Conservation (phyloP, 1,139 yeast species). For the Komagataea norvegica region DNA sequence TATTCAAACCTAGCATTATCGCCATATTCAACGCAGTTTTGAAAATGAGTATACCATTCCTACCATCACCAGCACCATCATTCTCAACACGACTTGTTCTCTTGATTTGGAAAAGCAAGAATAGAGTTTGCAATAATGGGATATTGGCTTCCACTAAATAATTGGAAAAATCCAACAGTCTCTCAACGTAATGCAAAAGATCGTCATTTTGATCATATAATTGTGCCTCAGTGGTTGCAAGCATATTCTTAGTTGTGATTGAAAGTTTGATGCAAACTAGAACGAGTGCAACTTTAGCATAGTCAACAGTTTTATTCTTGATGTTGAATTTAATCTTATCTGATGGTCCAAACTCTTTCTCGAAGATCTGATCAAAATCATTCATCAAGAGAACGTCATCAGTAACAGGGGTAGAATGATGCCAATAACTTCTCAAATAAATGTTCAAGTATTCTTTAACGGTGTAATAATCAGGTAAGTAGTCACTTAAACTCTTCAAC, state of each 20-base stretch:
- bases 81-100: conserved; percentile 24
- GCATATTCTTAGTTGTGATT: conserved; percentile 16
- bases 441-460: conserved; percentile 14
- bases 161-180: conserved; percentile 18
- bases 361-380: conserved; percentile 20
- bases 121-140: conserved; percentile 25
- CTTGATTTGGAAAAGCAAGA: conserved; percentile 24
- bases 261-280: conserved; percentile 16
- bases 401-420: conserved; percentile 13
- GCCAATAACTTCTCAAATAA: conserved; percentile 18
- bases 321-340: conserved; percentile 13
- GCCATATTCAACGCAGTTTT: conserved; percentile 26
- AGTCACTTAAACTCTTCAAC: conserved; percentile 16
- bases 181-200: conserved; percentile 18
- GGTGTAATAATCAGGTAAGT: conserved; percentile 19
- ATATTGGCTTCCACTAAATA: conserved; percentile 16
- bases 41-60: conserved; percentile 25
- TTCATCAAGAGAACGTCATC: conserved; percentile 11
- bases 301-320: conserved; percentile 16
- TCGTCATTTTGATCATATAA: conserved; percentile 17
- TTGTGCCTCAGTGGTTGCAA: conserved; percentile 6
- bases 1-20: conserved; percentile 29
- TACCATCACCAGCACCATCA: conserved; percentile 24
- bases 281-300: conserved; percentile 21
- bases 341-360: conserved; percentile 9